phyloP scores from a whole-genome alignment of 176 grass and related monocot species.

The Musa itinerans region DNA sequence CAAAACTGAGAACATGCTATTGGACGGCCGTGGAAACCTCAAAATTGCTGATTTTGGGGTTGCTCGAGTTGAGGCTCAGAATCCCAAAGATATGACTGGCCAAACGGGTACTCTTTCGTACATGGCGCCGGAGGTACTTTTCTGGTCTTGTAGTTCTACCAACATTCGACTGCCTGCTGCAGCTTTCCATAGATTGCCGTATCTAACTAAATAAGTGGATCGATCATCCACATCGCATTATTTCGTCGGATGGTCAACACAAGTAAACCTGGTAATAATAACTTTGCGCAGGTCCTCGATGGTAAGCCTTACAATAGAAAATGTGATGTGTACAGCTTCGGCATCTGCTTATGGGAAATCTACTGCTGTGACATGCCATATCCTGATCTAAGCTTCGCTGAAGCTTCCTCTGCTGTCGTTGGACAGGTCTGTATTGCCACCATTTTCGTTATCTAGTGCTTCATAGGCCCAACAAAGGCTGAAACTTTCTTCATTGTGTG shows the following conservation, averaged over 20 bases:
- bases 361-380: conserved; percentile 91
- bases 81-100: conserved; percentile 82
- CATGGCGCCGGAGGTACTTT: conserved; percentile 80
- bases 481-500: neutral
- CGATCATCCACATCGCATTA: no score
- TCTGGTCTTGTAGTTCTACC: neutral
- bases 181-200: no score
- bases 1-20: conserved; percentile 83
- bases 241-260: no score
- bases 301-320: conserved; percentile 70
- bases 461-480: neutral
- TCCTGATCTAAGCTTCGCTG: conserved; percentile 55
- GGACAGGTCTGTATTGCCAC: conserved; percentile 43
- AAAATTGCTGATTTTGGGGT: conserved; percentile 93
- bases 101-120: conserved; percentile 82
- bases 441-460: neutral
- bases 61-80: conserved; percentile 70
- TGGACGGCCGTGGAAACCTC: conserved; percentile 45
- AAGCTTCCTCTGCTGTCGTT: conserved; percentile 62
- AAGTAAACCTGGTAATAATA: neutral
- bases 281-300: conserved; percentile 48
- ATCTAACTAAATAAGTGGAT: no score
- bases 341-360: conserved; percentile 76
- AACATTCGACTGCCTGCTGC: neutral
- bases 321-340: conserved; percentile 71